A percentile compares a stretch with the other conserved stretches of the same genome.
phyloP scores from a whole-genome alignment of 140 eudicot species.

The Senecio squalidus region DNA sequence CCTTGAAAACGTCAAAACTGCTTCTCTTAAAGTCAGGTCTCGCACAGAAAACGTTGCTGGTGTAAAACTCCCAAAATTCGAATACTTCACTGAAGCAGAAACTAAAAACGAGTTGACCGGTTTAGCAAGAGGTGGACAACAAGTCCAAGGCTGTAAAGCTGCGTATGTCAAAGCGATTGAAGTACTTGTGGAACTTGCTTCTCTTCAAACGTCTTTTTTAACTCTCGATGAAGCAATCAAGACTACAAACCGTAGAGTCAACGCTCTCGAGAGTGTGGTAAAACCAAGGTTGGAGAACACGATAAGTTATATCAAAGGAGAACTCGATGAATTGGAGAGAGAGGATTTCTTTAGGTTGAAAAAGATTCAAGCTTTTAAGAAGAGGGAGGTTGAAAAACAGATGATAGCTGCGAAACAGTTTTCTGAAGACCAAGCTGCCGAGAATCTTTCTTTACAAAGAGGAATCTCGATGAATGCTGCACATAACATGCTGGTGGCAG shows the following conservation, averaged over 20 bases:
- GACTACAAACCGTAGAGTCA: slow-evolving; percentile 95
- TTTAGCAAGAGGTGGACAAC: slow-evolving; percentile 92
- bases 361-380: slow-evolving; percentile 82
- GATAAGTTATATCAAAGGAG: slow-evolving; percentile 78
- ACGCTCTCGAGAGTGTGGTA: slow-evolving; percentile 90
- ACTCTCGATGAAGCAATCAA: slow-evolving; percentile 95
- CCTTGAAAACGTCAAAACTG: slow-evolving; percentile 71
- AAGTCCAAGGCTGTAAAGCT: slow-evolving; percentile 77
- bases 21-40: slow-evolving; percentile 72
- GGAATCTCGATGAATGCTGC: slow-evolving; percentile 63
- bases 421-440: slow-evolving; percentile 61
- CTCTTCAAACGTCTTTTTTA: slow-evolving; percentile 90
- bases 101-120: slow-evolving; percentile 86
- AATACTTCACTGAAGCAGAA: slow-evolving; percentile 68
- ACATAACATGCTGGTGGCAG: slow-evolving; percentile 39
- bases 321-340: slow-evolving; percentile 88
- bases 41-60: slow-evolving; percentile 84
- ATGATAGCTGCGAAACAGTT: slow-evolving; percentile 42
- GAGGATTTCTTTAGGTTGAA: slow-evolving; percentile 95
- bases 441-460: slow-evolving; percentile 53
- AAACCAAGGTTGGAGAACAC: slow-evolving; percentile 87
- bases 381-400: slow-evolving; percentile 75
- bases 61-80: slow-evolving; percentile 90
- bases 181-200: slow-evolving; percentile 88
- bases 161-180: slow-evolving; percentile 91